Conservation (phyloP, 2,329 filamentous ascomycete species). For the Claviceps monticola region DNA sequence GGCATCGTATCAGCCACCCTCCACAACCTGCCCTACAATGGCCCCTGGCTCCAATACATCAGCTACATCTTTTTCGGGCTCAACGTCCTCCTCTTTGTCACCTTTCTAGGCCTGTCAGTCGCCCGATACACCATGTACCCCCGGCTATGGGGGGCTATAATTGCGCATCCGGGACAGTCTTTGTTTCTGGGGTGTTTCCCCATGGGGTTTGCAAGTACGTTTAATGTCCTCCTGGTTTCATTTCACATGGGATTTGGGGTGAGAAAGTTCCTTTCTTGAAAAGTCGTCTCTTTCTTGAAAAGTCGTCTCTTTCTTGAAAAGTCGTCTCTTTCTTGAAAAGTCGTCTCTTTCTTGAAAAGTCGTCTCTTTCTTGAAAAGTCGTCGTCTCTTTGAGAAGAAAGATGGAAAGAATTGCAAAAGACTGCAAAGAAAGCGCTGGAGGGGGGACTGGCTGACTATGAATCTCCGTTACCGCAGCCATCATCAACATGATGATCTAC, state of each 20-base stretch:
- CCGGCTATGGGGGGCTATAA: conserved; percentile 51
- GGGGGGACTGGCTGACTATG: background rate
- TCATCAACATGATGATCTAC: conserved; percentile 50
- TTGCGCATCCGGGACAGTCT: conserved; percentile 50
- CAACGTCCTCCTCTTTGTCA: conserved; percentile 43
- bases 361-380: no score
- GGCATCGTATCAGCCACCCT: conserved; percentile 53
- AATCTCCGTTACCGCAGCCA: conserved; percentile 21
- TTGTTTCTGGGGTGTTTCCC: conserved; percentile 56
- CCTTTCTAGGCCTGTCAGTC: conserved; percentile 39
- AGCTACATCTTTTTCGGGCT: conserved; percentile 46
- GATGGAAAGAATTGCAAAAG: no score
- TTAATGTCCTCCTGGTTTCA: background rate
- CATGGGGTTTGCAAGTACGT: conserved; percentile 48
- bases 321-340: no score
- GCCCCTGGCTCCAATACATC: conserved; percentile 41
- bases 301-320: no score
- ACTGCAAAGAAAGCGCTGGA: no score
- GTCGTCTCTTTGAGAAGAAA: no score
- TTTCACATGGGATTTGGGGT: no score
- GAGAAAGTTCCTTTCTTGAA: no score
- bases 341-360: no score
- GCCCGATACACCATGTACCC: conserved; percentile 53
- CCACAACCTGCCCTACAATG: conserved; percentile 46
- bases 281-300: no score